These are phyloP conservation scores for Monosporozyma aquatica DNA, from an alignment of 805 yeast species.

Conservation along the genomic window DNA sequence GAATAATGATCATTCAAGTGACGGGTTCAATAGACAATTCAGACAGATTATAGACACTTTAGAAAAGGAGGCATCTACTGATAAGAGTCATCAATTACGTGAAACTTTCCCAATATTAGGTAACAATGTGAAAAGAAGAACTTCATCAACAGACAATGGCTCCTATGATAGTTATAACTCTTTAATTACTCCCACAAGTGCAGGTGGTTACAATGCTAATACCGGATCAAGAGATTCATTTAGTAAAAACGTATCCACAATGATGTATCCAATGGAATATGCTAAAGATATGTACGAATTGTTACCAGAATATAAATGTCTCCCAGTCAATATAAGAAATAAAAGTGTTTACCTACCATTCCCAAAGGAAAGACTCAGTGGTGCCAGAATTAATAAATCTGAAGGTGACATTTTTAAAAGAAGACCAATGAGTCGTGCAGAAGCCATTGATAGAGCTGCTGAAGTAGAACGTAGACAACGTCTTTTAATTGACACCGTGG, in stretches of 20 bases:
- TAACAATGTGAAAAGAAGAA: neutral
- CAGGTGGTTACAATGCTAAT: neutral
- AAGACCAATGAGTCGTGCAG: neutral
- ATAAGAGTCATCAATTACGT: neutral
- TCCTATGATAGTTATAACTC: neutral
- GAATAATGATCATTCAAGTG: constrained; percentile 14
- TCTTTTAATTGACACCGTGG: constrained; percentile 16
- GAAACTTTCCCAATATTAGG: neutral
- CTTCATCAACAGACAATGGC: neutral
- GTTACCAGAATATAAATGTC: constrained; percentile 23
- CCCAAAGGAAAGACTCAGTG: no score
- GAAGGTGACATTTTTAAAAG: neutral
- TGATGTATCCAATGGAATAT: constrained; percentile 26
- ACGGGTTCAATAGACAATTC: constrained; percentile 17
- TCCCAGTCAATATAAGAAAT: constrained; percentile 23
- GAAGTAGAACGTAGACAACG: constrained; percentile 18
- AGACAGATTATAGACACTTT: constrained; percentile 13
- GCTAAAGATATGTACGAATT: constrained; percentile 26
- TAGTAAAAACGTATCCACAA: neutral
- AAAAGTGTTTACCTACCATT: constrained; percentile 4
- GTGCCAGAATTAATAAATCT: neutral
- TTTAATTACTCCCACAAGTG: constrained; percentile 2
- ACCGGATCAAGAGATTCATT: neutral
- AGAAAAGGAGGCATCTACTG: neutral
- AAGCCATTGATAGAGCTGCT: neutral